Evolutionary conservation across 2,329 filamentous ascomycete species (phyloP), one percentile per base, ranked within the genome.

Genomic region (Pseudocercospora macadamiae): DNA sequence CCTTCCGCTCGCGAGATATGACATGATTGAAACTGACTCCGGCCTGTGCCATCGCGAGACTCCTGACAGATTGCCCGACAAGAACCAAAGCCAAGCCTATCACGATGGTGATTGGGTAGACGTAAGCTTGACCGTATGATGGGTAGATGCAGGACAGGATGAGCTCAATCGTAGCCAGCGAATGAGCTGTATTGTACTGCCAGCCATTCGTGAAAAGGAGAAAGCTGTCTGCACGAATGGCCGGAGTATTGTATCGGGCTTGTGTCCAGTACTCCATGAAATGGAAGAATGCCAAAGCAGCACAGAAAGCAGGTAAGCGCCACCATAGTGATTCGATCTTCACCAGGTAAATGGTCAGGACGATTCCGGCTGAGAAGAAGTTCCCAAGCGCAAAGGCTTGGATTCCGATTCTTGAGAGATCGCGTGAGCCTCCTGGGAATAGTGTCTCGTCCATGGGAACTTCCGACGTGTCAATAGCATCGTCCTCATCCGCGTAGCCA

Each of bases 251-350:
- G 77, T 89, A 90, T 55, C 82, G 80, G 7, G 93, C 93, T 0
- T 93, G 97, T 28, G 88, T 91, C 82, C 87, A 96, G 80, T 93
- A 99, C 77, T 99, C 95, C 74, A 97, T 87, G 77, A 96, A 97
- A 80, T 99, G 95, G 78, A 97, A 97, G 26, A 89, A 18, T 68
- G 23, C 88, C 83, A 48, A 97, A 86, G 12, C 86, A 79, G 52
- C 78, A 48, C 89, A 70, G 77, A 93, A 93, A 73, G 83, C 80
- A 7, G 82, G 80, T 0, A 84, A 73, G 19, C 86, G 79, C 86
- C 86, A 89, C 63, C 59, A 65, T 14, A 49, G 14, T 4, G 39
- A 75, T 67, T 23, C 55, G 8, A 44, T 62, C 23, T 25, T 32
- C 26, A 62, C 28, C n/a, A 71, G 54, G 37, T 64, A 68, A 44